Evolutionary conservation across 2,329 filamentous ascomycete species (phyloP), one percentile per base, ranked within the genome.

Genomic region (Aspergillus sojae): DNA sequence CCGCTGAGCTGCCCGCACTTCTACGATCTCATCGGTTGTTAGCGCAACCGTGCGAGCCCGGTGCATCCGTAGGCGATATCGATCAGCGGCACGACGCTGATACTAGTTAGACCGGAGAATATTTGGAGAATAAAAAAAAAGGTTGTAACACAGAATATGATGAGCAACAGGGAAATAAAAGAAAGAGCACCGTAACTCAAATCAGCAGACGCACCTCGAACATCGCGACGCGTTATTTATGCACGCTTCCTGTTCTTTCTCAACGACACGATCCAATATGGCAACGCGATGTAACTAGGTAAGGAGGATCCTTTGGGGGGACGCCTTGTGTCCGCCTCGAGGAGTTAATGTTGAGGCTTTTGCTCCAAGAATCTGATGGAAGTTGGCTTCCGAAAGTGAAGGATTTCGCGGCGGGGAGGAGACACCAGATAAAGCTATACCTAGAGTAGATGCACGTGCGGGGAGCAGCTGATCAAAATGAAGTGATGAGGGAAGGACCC

Each of bases 1-100:
- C 60, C 95, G 88, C 77, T 99, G 95, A 12, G 94, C 92, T 14
- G 95, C 95, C 67, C 95, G 92, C 69, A 98, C 91, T 80, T 98
- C 95, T 67, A 97, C 92, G 50, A 99, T 89, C 78, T 97, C 94
- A 70, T 91, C 85, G 28, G 88, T 84, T 4, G 93, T 96, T 64
- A 97, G 84, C 28, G 95, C 83, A 36, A 96, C 91, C 28, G 91
- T 94, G 65, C 91, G 88, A 52, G 94, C 93, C 60, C 93, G 89
- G 80, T 97, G 94, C 67, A 91, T 83, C 65, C 93, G 91, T 57
- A 96, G 84, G 67, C 88, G 91, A 75, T 96, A 91, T 66, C 86
- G 86, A 75, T 93, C 89, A 75, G 89, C 87, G 46, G 89, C 90
- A 73, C 90, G 86, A 68, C 85, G 84, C 86, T 88, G 72, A 52